Evolutionary conservation across 2,329 filamentous ascomycete genomes (phyloP).

Genomic region (Rutstroemia sp.): DNA sequence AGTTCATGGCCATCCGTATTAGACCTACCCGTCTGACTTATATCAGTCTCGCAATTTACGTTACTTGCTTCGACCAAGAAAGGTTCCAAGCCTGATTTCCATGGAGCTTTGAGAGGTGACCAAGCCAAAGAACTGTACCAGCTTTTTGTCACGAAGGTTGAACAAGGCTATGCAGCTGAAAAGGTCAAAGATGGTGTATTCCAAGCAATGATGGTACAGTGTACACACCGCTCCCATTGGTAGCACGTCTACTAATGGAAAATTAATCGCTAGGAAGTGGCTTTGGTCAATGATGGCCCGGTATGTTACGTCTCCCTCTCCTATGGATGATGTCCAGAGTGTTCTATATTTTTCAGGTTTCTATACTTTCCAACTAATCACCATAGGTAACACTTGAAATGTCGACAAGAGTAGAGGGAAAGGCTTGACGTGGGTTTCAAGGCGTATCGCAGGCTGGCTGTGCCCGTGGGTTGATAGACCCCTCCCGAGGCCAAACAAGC

Average conservation of each 20-base stretch:
- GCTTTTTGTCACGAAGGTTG: slow-evolving; percentile 71
- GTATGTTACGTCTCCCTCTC: slow-evolving; percentile 31
- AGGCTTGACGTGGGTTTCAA: slow-evolving; percentile 4
- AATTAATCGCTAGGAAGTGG: slow-evolving; percentile 53
- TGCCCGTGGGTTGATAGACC: too few relatives aligned
- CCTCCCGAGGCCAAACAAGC: too few relatives aligned
- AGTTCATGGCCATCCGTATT: background rate
- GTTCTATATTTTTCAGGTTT: background rate
- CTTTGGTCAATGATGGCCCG: slow-evolving; percentile 77
- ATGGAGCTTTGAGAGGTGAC: slow-evolving; percentile 71
- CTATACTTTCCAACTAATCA: background rate
- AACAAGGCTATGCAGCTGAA: slow-evolving; percentile 61
- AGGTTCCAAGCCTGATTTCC: slow-evolving; percentile 91
- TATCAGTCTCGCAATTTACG: slow-evolving; percentile 88
- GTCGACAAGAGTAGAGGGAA: slow-evolving; percentile 20
- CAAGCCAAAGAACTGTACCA: slow-evolving; percentile 78
- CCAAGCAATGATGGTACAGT: slow-evolving; percentile 83
- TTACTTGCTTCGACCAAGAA: slow-evolving; percentile 90
- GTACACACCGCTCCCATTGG: background rate
- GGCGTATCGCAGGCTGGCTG: background rate
- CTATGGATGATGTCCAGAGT: background rate
- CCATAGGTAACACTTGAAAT: slow-evolving; percentile 27
- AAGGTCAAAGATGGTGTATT: slow-evolving; percentile 93
- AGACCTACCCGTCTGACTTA: too few relatives aligned
- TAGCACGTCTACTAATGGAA: background rate